Conservation (phyloP, 164 flowering plant genomes). For the Echeveria elegans region DNA sequence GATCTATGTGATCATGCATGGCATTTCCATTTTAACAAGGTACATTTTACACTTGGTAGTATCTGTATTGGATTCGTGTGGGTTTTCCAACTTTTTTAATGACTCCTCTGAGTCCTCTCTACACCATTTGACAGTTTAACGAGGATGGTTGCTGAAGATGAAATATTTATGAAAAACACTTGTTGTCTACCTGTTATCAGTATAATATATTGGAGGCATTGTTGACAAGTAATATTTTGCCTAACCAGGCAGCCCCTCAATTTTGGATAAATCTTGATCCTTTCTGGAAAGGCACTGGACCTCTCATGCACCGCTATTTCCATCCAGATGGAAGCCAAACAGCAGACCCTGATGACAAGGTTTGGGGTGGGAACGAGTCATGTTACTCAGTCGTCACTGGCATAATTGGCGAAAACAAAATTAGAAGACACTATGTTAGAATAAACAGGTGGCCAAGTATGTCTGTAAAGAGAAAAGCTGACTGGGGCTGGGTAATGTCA, state of each 20-base stretch:
- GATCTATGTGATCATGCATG: constrained; percentile 81
- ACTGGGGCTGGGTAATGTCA: constrained; percentile 83
- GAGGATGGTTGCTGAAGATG: too few relatives aligned
- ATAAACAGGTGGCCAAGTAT: constrained; percentile 71
- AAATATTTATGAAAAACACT: too few relatives aligned
- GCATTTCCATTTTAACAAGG: constrained; percentile 74
- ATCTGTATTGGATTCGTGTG: too few relatives aligned
- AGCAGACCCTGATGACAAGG: constrained; percentile 58
- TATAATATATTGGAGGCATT: too few relatives aligned
- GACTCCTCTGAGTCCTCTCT: too few relatives aligned
- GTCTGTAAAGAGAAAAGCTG: constrained; percentile 42
- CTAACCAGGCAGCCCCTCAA: constrained; percentile 50
- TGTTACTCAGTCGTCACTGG: constrained; percentile 55
- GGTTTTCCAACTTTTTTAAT: too few relatives aligned
- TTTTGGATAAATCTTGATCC: constrained; percentile 80
- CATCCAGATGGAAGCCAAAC: constrained; percentile 64
- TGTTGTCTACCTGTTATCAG: too few relatives aligned
- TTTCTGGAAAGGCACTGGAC: constrained; percentile 58
- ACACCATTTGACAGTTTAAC: too few relatives aligned
- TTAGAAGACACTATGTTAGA: constrained; percentile 72
- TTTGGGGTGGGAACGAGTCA: constrained; percentile 86
- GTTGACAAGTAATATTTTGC: too few relatives aligned
- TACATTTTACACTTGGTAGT: constrained; percentile 16
- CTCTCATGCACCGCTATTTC: constrained; percentile 65
- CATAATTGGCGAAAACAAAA: constrained; percentile 39